phyloP scores from a whole-genome alignment of 192 early-diverging fungal genomes.

The Phlyctochytrium arcticum region DNA sequence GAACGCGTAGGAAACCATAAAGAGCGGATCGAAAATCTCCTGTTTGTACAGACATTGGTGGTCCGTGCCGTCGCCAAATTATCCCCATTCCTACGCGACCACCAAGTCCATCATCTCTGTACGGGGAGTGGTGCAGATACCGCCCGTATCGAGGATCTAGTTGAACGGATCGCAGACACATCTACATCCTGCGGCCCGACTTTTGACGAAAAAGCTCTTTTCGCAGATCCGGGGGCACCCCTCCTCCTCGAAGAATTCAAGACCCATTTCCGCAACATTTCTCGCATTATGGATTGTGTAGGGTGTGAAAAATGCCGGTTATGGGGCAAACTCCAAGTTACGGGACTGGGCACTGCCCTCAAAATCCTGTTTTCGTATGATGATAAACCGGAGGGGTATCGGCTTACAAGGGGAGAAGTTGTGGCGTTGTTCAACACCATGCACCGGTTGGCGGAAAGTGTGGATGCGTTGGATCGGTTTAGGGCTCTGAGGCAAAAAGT shows the following conservation, averaged over 20 bases:
- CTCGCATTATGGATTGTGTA: conserved; percentile 98
- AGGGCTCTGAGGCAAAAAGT: conserved; percentile 25
- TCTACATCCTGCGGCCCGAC: conserved; percentile 66
- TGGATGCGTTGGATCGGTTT: conserved; percentile 78
- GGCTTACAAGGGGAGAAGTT: conserved; percentile 74
- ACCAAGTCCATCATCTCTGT: conserved; percentile 58
- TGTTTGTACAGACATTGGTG: conserved; percentile 88
- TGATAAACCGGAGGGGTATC: conserved; percentile 56
- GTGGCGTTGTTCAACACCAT: conserved; percentile 90
- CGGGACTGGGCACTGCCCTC: conserved; percentile 93
- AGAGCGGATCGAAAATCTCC: conserved; percentile 91
- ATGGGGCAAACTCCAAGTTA: conserved; percentile 96
- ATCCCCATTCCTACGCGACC: conserved; percentile 63
- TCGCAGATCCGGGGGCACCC: conserved; percentile 48
- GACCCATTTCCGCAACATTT: conserved; percentile 91
- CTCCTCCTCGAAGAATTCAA: conserved; percentile 80
- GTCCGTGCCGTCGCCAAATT: conserved; percentile 84
- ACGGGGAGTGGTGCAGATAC: conserved; percentile 46
- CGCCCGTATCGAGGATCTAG: conserved; percentile 38
- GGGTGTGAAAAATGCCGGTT: conserved; percentile 97
- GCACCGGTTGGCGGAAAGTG: conserved; percentile 79
- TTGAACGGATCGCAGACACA: conserved; percentile 55
- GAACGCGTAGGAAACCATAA: conserved; percentile 83
- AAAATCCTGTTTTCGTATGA: conserved; percentile 93
- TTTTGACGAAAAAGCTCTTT: conserved; percentile 90